Base-by-base conservation (phyloP, 2,329 filamentous ascomycete genomes). In the Chrysoporthe deuterocubensis region DNA sequence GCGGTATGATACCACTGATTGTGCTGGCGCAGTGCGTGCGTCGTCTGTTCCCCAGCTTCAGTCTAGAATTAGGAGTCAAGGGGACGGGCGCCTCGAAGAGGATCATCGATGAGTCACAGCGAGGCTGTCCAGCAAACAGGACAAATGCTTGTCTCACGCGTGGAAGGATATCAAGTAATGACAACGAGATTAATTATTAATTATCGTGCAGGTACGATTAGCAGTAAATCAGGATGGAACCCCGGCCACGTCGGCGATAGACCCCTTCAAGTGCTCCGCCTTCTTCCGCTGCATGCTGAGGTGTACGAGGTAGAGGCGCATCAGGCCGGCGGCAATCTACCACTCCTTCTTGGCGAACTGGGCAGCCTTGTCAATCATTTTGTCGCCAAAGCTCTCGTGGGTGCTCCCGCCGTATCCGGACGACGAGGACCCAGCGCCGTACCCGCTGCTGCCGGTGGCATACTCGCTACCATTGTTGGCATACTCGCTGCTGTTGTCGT, bases 301-400 rank as follows among this genome's bases (percentile, higher is more conserved):
- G 4, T 40, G 9, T 40, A 1, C 37, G 9, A 40, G 37, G 4
- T 9, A 40, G 4, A 26, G 0, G 37, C 8, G 2, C 18, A 4
- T 4, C 1, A 54, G 1, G 3, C 1, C 3, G 11, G n/a, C 57
- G 32, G 3, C 11, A 43, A 26, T 66, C 37, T 60, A 65, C 52
- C 40, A 65, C 26, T 65, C 32, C 34, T 60, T 46, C 63, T 65
- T 65, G 42, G 63, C 63, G 21, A 59, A 56, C 34, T 59, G 37
- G 7, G 63, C 63, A 59, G 63, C 63, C 43, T 57, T 44, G 63
- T 65, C 63, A 48, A 64, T 43, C 52, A 65, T 44, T 6, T 58
- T 65, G 21, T 65, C 63, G 18, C 34, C 40, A 40, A 59, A 65
- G 52, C 63, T 65, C 54, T 65, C 63, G 54, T 65, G 26, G 26